Conservation (phyloP, 2,329 filamentous ascomycete genomes). For the Paraphaeosphaeria minitans region DNA sequence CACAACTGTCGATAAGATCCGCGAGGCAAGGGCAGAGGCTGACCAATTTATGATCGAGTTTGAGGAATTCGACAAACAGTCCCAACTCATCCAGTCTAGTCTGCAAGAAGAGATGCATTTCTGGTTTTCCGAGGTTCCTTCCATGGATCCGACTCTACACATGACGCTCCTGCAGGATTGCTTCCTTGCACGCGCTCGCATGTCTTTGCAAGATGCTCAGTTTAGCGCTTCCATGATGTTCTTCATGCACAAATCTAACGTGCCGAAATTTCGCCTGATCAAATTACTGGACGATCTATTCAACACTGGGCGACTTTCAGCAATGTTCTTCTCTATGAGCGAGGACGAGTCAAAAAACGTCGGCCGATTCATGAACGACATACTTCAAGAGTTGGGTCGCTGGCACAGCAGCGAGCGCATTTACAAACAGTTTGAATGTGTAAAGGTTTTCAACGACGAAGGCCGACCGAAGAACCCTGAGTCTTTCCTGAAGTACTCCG, state of each 20-base stretch:
- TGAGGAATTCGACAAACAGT: slow-evolving; percentile 60
- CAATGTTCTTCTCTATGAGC: slow-evolving; percentile 86
- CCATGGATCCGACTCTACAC: slow-evolving; percentile 71
- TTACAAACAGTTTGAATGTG: slow-evolving; percentile 84
- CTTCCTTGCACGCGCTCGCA: slow-evolving; percentile 82
- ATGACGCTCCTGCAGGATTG: slow-evolving; percentile 86
- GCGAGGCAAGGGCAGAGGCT: slow-evolving; percentile 72
- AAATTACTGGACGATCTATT: slow-evolving; percentile 85
- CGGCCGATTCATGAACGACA: slow-evolving; percentile 85
- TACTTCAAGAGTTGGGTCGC: slow-evolving; percentile 75
- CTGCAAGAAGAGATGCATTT: slow-evolving; percentile 75
- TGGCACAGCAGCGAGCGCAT: slow-evolving; percentile 80
- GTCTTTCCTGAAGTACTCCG: slow-evolving; percentile 78
- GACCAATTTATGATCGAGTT: slow-evolving; percentile 57
- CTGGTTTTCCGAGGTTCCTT: slow-evolving; percentile 73
- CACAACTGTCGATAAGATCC: slow-evolving; percentile 62
- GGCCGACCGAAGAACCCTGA: slow-evolving; percentile 63
- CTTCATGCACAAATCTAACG: slow-evolving; percentile 81
- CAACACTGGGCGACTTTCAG: slow-evolving; percentile 76
- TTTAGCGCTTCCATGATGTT: slow-evolving; percentile 87
- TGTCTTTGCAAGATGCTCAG: slow-evolving; percentile 86
- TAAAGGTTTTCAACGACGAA: slow-evolving; percentile 68
- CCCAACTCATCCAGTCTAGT: slow-evolving; percentile 62
- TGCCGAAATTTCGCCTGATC: slow-evolving; percentile 85
- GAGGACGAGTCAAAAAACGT: slow-evolving; percentile 90